Evolutionary conservation across 1,284 basidiomycete genomes (phyloP), one percentile per base, ranked within the genome.

Genomic region (Fomitiporia mediterranea): DNA sequence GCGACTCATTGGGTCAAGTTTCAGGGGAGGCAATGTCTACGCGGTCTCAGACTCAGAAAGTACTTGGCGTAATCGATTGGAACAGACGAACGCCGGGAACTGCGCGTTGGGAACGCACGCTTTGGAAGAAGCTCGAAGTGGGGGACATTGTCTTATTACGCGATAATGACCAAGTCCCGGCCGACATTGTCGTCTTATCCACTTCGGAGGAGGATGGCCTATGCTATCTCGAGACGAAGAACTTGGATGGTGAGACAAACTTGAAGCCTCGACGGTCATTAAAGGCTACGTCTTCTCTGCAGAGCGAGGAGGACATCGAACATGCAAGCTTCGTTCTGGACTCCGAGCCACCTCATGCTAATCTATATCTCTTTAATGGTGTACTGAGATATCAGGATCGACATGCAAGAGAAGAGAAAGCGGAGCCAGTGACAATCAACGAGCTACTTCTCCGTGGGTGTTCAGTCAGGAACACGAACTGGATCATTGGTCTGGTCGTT

Each of bases 121-220:
- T 98, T 1, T 99, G 96, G 96, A 98, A 98, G 77, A 98, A 98
- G 75, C 78, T 99, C 48, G 94, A 97, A 69, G 95, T 98, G 4
- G 96, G 96, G n/a, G 96, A 98, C 68, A 73, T 98, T 23, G 91
- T 99, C 23, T 73, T 98, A 1, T 75, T 98, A 25, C 78, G 88
- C 54, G 93, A 98, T 66, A 91, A 98, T 69, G 96, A 98, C 59
- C 94, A 97, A 71, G 87, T 98, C 5, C 95, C 96, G 0, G 96
- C 96, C 5, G 95, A 99, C 67, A 86, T 98, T 57, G 80, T 96
- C 57, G 89, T 98, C 0, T 80, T 98, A 15, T 87, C 87, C 19
- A 91, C 92, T 0, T 93, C 91, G 2, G 91, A 94, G 68, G 72
- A 84, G 1, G 91, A 94, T 63, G 84, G 86, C 11, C 73, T 92